Evolutionary conservation across 2,329 filamentous ascomycete species (phyloP).

Genomic region (Dothideomycetes sp.): DNA sequence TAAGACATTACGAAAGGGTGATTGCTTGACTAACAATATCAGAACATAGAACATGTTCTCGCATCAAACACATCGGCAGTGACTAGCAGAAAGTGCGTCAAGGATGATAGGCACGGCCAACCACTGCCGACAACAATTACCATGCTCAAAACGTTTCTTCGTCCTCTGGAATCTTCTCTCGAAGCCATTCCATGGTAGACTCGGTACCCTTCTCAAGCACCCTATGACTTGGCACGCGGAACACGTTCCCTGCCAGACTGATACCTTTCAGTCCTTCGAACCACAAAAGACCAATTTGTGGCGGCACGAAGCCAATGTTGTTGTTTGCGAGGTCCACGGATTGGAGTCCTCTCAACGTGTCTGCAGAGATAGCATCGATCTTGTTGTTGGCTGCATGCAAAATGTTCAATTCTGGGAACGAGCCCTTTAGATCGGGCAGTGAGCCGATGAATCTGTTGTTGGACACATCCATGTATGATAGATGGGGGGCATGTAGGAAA

Average conservation of each 20-base stretch:
- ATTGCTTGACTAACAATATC: no score
- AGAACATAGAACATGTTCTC: no score
- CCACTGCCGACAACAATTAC: no score
- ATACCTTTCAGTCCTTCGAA: constrained; percentile 56
- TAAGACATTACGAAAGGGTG: no score
- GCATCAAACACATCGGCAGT: no score
- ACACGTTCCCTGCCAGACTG: constrained; percentile 76
- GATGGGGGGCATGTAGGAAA: constrained; percentile 60
- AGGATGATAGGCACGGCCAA: no score
- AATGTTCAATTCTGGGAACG: constrained; percentile 61
- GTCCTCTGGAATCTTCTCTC: constrained; percentile 56
- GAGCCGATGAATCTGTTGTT: constrained; percentile 65
- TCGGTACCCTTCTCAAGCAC: constrained; percentile 82
- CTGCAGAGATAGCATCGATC: constrained; percentile 57
- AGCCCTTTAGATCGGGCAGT: constrained; percentile 56
- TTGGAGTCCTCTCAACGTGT: constrained; percentile 63
- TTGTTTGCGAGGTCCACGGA: constrained; percentile 77
- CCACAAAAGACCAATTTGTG: constrained; percentile 68
- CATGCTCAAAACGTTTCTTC: constrained; percentile 15
- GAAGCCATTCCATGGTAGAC: constrained; percentile 69
- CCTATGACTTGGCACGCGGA: constrained; percentile 76
- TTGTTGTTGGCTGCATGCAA: constrained; percentile 73
- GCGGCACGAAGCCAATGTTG: constrained; percentile 71
- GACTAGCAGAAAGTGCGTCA: no score
- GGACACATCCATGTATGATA: constrained; percentile 72